Percentiles rank a stretch among this genome's conserved stretches.
These are phyloP conservation scores for Senecio squalidus DNA, from an alignment of 140 eudicot species.

Conservation along the genomic window DNA sequence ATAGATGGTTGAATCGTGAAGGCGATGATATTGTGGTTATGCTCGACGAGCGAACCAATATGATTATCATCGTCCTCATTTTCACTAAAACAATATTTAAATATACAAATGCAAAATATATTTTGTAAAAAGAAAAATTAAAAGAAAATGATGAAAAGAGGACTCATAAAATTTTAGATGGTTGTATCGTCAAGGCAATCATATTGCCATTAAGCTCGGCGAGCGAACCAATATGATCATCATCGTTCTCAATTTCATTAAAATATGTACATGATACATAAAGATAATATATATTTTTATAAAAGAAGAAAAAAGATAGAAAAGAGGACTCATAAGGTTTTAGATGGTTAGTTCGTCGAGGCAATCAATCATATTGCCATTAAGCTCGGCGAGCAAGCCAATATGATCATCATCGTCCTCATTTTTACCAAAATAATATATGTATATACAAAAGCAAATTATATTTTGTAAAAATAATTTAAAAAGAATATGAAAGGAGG, in stretches of 20 bases:
- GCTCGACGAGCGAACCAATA: slow-evolving; percentile 28
- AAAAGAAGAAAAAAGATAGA: too few relatives aligned
- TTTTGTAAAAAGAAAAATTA: too few relatives aligned
- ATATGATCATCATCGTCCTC: slow-evolving; percentile 22
- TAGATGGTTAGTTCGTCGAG: slow-evolving; percentile 14
- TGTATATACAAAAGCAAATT: not conserved
- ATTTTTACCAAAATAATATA: not conserved
- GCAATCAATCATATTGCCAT: slow-evolving; percentile 10
- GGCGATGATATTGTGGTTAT: slow-evolving; percentile 8
- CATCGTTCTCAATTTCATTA: slow-evolving; percentile 19
- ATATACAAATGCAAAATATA: not conserved
- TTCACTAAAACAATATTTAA: not conserved
- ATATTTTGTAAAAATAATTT: too few relatives aligned
- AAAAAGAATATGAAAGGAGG: not conserved
- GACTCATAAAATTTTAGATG: not conserved
- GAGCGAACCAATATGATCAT: slow-evolving; percentile 29
- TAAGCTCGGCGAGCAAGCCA: slow-evolving; percentile 27
- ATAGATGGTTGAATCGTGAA: slow-evolving; percentile 6
- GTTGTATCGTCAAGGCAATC: slow-evolving; percentile 3
- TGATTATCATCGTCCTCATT: slow-evolving; percentile 20
- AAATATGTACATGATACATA: too few relatives aligned
- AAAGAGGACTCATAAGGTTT: not conserved
- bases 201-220: slow-evolving; percentile 12
- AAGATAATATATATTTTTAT: too few relatives aligned
- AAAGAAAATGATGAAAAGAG: not conserved